Conservation (phyloP, 1,139 yeast species). For the Blastobotrys niveus region DNA sequence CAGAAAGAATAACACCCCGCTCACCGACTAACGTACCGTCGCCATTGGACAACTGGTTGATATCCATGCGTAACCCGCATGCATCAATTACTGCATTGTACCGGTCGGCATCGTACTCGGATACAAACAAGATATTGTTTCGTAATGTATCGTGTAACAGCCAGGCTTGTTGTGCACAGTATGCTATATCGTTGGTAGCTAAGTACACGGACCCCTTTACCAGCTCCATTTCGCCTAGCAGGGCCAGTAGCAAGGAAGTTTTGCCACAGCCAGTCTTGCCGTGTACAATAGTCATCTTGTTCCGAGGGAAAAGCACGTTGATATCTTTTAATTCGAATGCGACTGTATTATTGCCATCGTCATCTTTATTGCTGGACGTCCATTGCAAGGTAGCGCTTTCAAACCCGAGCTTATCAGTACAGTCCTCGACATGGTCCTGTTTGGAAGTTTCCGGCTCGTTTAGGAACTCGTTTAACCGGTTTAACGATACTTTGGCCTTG, state of each 20-base stretch:
- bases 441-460: conserved; percentile 75
- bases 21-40: conserved; percentile 88
- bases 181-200: conserved; percentile 69
- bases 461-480: conserved; percentile 75
- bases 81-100: conserved; percentile 76
- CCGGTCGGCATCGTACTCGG: conserved; percentile 66
- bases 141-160: conserved; percentile 79
- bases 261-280: conserved; percentile 97
- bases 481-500: conserved; percentile 82
- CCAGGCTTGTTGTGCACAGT: conserved; percentile 96
- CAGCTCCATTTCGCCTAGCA: conserved; percentile 89
- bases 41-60: conserved; percentile 56
- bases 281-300: conserved; percentile 73
- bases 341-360: conserved; percentile 38
- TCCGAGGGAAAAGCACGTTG: conserved; percentile 59
- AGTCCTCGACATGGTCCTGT: conserved; percentile 54
- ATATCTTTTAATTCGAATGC: conserved; percentile 74
- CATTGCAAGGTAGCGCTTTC: conserved; percentile 79
- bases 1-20: conserved; percentile 91
- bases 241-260: conserved; percentile 80
- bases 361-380: conserved; percentile 34
- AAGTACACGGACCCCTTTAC: conserved; percentile 66
- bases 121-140: conserved; percentile 73
- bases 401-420: conserved; percentile 69
- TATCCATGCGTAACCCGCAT: conserved; percentile 61